phyloP scores from a whole-genome alignment of 805 yeast species.

The Metschnikowia anglica region DNA sequence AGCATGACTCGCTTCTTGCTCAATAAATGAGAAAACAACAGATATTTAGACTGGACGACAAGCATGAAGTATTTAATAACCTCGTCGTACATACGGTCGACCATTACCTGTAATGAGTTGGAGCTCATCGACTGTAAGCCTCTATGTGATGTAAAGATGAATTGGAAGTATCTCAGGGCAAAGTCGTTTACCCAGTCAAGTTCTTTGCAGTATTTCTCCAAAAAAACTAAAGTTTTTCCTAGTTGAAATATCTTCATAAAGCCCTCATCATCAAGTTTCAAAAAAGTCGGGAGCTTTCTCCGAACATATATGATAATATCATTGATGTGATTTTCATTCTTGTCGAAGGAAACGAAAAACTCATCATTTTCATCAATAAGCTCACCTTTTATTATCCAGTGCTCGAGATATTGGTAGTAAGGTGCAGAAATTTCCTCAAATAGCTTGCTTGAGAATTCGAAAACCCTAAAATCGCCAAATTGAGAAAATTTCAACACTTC shows the following conservation, averaged over 20 bases:
- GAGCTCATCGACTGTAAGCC: constrained; percentile 37
- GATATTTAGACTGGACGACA: constrained; percentile 47
- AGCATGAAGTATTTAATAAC: constrained; percentile 51
- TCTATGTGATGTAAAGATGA: constrained; percentile 30
- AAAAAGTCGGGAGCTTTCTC: constrained; percentile 46
- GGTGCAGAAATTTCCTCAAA: constrained; percentile 52
- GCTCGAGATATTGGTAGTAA: constrained; percentile 55
- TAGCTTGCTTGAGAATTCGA: constrained; percentile 42
- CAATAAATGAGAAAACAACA: constrained; percentile 52
- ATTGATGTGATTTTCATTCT: constrained; percentile 29
- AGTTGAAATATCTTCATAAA: constrained; percentile 55
- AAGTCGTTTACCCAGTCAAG: constrained; percentile 58
- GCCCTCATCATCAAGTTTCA: constrained; percentile 31
- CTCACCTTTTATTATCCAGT: constrained; percentile 73
- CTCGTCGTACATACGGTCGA: constrained; percentile 48
- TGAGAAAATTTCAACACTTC: constrained; percentile 48
- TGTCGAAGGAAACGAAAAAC: constrained; percentile 54
- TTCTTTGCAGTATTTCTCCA: constrained; percentile 66
- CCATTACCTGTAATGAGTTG: constrained; percentile 34
- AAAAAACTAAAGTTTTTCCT: constrained; percentile 69
- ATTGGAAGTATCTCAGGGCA: constrained; percentile 32
- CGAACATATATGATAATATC: constrained; percentile 34
- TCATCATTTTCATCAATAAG: constrained; percentile 54
- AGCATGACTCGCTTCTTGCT: constrained; percentile 66
- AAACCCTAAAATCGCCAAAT: constrained; percentile 64